Base-by-base conservation (phyloP, 2,329 filamentous ascomycete genomes). In the Diaporthe capsici region DNA sequence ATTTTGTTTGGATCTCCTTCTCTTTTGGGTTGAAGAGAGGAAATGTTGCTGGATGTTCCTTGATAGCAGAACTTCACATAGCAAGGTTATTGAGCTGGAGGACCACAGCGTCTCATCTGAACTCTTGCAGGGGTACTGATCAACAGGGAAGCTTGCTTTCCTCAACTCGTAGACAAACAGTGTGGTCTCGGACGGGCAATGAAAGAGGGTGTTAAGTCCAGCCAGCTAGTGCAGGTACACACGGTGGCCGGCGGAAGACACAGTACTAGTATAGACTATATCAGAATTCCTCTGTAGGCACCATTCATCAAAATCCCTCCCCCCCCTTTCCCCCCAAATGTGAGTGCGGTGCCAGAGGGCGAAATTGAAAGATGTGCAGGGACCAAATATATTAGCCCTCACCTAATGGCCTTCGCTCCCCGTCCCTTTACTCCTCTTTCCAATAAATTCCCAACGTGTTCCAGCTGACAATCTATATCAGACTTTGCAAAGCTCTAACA, bases 51-150 rank as follows among this genome's bases (percentile, higher is more conserved):
- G 76, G 77, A 75, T 37, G 80, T 82, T 25, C 9, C 75, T 37
- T 76, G 37, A 63, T 82, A 82, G 71, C 82, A 78, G 20, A 37
- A 31, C n/a, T 79, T 82, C 79, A 82, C 79, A 25, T 15, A 31
- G 20, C 49, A 25, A 47, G 9, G 17, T 25, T 20, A 2, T 22
- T 44, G 42, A 44, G 17, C 57, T 42, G 44, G n/a, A 63, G 22
- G 39, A 22, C 63, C 47, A 20, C 3, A 12, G 5, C 42, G 42
- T 47, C 61, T 60, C 34, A 25, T 60, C 39, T 13, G 34, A 22
- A 34, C 10, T 67, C 34, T 15, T 12, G 31, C 47, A 68, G 13
- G 63, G 63, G 60, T 10, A 17, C 34, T 37, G 7, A 9, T 34
- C 3, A 44, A 20, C 28, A 34, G 22, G 31, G 44, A 25, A 51